A percentile compares a stretch with the other conserved stretches of the same genome.
These are phyloP conservation scores for Arthroderma sp. DNA, from an alignment of 2,329 filamentous ascomycete genomes.

Conservation along the genomic window DNA sequence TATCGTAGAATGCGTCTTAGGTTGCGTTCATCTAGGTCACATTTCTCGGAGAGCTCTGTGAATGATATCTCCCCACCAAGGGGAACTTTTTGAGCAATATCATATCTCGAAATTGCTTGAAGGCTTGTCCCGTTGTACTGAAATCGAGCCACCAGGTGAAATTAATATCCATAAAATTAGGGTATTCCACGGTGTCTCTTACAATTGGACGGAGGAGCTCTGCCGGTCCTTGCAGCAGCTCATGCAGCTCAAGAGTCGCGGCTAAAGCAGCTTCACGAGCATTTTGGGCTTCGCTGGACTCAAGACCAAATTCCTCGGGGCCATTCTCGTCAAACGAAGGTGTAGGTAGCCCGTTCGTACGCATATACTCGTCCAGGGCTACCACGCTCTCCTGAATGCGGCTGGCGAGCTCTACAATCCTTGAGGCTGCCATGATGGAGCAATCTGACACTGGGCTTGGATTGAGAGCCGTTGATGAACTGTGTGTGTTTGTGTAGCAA, in stretches of 20 bases:
- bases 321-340: constrained; percentile 35
- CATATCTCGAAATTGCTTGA: constrained; percentile 41
- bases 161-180: too few relatives aligned
- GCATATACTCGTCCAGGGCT: not conserved
- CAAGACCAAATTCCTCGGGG: constrained; percentile 24
- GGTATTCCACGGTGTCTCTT: constrained; percentile 27
- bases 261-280: constrained; percentile 24
- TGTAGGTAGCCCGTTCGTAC: constrained; percentile 30
- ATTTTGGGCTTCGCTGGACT: constrained; percentile 27
- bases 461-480: too few relatives aligned
- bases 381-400: not conserved
- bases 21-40: constrained; percentile 28
- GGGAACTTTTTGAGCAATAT: constrained; percentile 32
- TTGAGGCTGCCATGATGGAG: too few relatives aligned
- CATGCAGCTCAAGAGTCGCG: constrained; percentile 31
- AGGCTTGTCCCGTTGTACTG: constrained; percentile 29
- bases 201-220: constrained; percentile 37
- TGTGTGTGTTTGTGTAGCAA: too few relatives aligned
- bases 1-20: constrained; percentile 29
- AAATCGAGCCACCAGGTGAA: too few relatives aligned
- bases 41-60: constrained; percentile 27
- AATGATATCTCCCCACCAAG: constrained; percentile 34
- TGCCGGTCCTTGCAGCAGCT: constrained; percentile 35
- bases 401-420: not conserved
- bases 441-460: too few relatives aligned